Base-by-base conservation (phyloP, 1,284 basidiomycete genomes). In the Sporisorium iseilematis-ciliati region DNA sequence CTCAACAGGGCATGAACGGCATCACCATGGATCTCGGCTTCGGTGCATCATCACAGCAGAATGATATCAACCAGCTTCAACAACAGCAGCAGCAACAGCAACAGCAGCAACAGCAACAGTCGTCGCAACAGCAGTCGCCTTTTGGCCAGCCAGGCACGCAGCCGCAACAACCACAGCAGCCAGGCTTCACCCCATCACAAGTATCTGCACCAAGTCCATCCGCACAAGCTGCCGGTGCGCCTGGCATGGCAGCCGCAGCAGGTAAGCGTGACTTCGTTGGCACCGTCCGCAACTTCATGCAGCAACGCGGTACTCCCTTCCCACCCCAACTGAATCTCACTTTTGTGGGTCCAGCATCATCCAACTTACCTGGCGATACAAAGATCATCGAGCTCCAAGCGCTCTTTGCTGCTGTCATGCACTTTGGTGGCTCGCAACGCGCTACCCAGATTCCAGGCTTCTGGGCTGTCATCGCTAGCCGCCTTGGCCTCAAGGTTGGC, bases 401-500 rank as follows among this genome's bases (percentile, higher is more conserved):
- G 5, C 60, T 82, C 20, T 83, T 83, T 56, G 70, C 70, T 8
- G 74, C 77, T 14, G 79, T 83, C 25, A 66, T 81, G 29, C 64
- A 73, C 11, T 61, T 67, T 2, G 80, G 80, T 26, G 81, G 81
- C 21, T 81, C 82, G 10, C 76, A 77, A 29, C 72, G 75, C 21
- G 62, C 77, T 2, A 66, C 62, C 23, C 51, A 67, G 26, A 71
- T 77, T 23, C 73, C 72, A n/a, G 74, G 70, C 57, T 81, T 80
- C 48, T 83, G 82, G 82, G 76, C 79, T 2, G 74, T 80, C 23
- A 63, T 81, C 12, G 82, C 82, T 0, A 71, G 76, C 35, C 73
- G 78, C 12, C 59, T 83, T 20, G 79, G 79, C 25, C 70, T 83
- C 21, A 80, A 79, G 12, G 77, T 82, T 0, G 78, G 70, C 0